phyloP scores from a whole-genome alignment of 169 alveolate genomes.

The Eimeria praecox region DNA sequence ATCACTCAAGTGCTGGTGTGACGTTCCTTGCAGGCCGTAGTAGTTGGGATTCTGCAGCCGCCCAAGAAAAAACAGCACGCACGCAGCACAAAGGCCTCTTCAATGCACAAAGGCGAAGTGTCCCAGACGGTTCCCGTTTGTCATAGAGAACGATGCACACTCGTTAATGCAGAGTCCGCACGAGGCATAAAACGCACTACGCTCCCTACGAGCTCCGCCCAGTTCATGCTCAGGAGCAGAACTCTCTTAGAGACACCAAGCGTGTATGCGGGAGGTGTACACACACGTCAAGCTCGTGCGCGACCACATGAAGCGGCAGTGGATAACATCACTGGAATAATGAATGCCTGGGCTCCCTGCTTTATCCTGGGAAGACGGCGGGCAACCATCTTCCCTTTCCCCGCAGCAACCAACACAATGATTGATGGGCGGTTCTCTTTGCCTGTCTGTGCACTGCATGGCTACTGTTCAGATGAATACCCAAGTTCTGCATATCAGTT shows the following conservation, averaged over 20 bases:
- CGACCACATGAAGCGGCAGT: background rate
- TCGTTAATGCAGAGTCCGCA: background rate
- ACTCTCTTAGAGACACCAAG: background rate
- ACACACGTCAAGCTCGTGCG: background rate
- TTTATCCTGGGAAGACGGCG: background rate
- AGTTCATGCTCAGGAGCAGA: background rate
- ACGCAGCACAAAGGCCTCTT: background rate
- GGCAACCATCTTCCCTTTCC: background rate
- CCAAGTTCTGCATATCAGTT: background rate
- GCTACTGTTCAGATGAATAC: background rate
- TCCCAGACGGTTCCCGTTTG: background rate
- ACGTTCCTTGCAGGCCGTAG: conserved; percentile 97
- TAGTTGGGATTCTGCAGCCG: conserved; percentile 98
- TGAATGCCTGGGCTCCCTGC: background rate
- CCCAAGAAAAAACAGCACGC: background rate
- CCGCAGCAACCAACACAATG: background rate
- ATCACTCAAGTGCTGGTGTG: conserved; percentile 95
- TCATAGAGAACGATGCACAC: background rate
- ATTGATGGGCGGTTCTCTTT: background rate
- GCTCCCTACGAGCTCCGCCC: background rate
- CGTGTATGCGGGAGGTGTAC: background rate
- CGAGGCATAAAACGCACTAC: background rate
- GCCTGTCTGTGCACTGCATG: background rate
- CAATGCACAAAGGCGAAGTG: conserved; percentile 4
- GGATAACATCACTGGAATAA: background rate